phyloP scores from a whole-genome alignment of 352 stramenopile genomes.

The Pythium myriotylum region DNA sequence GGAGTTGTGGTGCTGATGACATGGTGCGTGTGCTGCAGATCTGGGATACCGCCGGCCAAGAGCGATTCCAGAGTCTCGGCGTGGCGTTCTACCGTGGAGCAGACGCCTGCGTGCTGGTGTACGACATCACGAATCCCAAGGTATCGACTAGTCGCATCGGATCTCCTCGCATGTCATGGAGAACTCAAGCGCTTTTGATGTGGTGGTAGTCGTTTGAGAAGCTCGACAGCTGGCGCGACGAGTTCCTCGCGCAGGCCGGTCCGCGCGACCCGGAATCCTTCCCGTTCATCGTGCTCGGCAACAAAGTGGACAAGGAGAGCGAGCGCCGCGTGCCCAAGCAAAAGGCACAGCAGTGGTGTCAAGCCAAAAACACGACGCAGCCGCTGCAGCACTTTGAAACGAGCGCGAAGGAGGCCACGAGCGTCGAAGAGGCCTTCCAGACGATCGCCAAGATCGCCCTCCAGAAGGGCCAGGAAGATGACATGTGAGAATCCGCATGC shows the following conservation, averaged over 20 bases:
- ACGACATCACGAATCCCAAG: slow-evolving; percentile 98
- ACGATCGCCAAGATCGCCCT: slow-evolving; percentile 91
- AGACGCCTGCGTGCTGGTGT: slow-evolving; percentile 98
- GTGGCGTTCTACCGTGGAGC: slow-evolving; percentile 98
- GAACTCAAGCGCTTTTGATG: no score
- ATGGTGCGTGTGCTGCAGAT: slow-evolving; percentile 78
- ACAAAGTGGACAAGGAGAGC: slow-evolving; percentile 97
- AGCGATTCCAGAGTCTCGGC: slow-evolving; percentile 98
- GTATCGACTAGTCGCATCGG: slow-evolving; percentile 21
- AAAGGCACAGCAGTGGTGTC: slow-evolving; percentile 94
- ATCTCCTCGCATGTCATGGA: background rate
- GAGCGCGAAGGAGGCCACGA: slow-evolving; percentile 96
- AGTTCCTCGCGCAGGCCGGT: slow-evolving; percentile 95
- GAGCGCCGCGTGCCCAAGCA: slow-evolving; percentile 88
- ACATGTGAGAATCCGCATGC: no score
- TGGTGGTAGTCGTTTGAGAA: slow-evolving; percentile 94
- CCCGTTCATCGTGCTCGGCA: slow-evolving; percentile 98
- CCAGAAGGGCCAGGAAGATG: slow-evolving; percentile 84
- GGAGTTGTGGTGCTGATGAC: background rate
- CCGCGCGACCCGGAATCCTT: slow-evolving; percentile 92
- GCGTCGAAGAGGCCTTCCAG: slow-evolving; percentile 97
- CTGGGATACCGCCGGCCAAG: slow-evolving; percentile 99
- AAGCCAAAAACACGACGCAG: slow-evolving; percentile 83
- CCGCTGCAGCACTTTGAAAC: slow-evolving; percentile 97
- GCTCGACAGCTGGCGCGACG: slow-evolving; percentile 96